Evolutionary conservation across 2,329 filamentous ascomycete species (phyloP), one percentile per base, ranked within the genome.

Genomic region (Verticillium dahliae): DNA sequence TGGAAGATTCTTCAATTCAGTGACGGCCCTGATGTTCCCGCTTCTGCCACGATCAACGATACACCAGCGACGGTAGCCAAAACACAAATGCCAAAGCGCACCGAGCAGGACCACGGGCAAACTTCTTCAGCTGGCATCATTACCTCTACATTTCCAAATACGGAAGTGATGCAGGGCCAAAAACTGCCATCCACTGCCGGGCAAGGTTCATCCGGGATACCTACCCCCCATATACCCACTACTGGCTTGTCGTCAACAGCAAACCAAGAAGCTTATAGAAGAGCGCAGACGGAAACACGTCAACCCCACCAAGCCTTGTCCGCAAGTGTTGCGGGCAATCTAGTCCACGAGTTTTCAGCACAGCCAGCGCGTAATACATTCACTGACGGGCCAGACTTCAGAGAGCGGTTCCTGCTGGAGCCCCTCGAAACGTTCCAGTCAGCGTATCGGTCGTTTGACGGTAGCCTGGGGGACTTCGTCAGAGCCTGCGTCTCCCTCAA

Each of bases 401-500:
- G 50, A 22, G 15, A 45, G 13, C 3, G 9, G 14, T 65, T 66
- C 27, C 50, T 57, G 31, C 18, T n/a, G 13, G 63, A 68, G 14
- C 75, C 75, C 0, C 80, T 74, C 60, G 69, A 73, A 3, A 66
- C 69, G 2, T 85, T 81, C 63, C 69, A 63, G 3, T 54, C 62
- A 0, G 69, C 71, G 0, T 85, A 85, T 64, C 78, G 80, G 4
- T 70, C 72, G 22, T 79, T 78, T 59, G 61, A 61, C 1, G 80
- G 77, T 1, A 76, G 67, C 33, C 67, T 75, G 4, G 66, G 65
- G 4, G 68, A 75, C 10, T 85, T 85, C 60, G 67, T 83, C 31
- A 73, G 72, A 27, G 79, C 78, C 0, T 78, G 81, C 58, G 68
- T 79, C 0, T 79, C 73, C 64, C 67, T 84, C 7, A 70, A 77